phyloP scores from a whole-genome alignment of 1,139 yeast species.

The Candida labiduridarum region DNA sequence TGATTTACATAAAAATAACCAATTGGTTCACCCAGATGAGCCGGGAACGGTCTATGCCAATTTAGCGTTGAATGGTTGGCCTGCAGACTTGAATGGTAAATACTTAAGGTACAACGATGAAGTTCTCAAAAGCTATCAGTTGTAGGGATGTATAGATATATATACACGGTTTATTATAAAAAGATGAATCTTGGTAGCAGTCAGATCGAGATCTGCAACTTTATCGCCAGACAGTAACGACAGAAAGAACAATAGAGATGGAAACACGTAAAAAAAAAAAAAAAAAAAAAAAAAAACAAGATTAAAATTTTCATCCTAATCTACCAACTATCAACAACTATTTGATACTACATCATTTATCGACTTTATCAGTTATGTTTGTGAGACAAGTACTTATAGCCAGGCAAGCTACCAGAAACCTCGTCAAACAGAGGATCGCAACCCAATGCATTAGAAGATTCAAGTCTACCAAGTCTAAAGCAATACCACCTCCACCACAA shows the following conservation, averaged over 20 bases:
- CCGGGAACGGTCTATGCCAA: constrained; percentile 73
- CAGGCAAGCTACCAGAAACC: constrained; percentile 9
- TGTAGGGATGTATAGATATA: background rate
- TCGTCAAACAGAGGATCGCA: constrained; percentile 7
- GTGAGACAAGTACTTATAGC: constrained; percentile 13
- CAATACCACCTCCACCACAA: constrained; percentile 23
- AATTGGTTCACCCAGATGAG: constrained; percentile 63
- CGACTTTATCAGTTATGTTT: constrained; percentile 6
- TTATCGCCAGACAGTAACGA: too few species aligned
- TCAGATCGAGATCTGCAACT: background rate
- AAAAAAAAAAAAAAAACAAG: constrained; percentile 5
- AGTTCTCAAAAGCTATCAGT: constrained; percentile 10
- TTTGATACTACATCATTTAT: too few species aligned
- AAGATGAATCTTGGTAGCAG: background rate
- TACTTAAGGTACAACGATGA: constrained; percentile 64
- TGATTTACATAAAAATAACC: constrained; percentile 55
- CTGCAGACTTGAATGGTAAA: constrained; percentile 57
- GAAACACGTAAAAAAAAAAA: background rate
- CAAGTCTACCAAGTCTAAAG: constrained; percentile 20
- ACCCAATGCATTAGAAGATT: constrained; percentile 16
- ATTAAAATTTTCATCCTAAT: background rate
- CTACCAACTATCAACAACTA: too few species aligned
- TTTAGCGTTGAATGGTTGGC: constrained; percentile 62
- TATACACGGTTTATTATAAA: background rate
- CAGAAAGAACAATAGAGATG: too few species aligned